These are phyloP conservation scores for Chaetomium tenue DNA, from an alignment of 495 filamentous ascomycete genomes.

Conservation along the genomic window DNA sequence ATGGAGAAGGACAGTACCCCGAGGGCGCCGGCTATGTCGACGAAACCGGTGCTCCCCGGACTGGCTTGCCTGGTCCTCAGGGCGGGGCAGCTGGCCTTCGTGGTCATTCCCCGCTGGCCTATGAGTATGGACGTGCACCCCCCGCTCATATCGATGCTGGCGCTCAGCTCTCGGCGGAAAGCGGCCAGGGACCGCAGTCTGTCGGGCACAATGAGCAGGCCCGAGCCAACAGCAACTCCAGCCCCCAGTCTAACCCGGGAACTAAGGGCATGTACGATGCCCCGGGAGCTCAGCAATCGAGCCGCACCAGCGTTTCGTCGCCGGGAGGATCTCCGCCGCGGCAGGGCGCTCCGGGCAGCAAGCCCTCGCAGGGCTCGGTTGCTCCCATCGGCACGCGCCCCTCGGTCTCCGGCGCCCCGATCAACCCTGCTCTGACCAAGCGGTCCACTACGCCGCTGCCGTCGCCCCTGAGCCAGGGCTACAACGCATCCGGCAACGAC, in stretches of 20 bases:
- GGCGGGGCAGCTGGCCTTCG: slow-evolving; percentile 48
- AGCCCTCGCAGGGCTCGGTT: slow-evolving; percentile 55
- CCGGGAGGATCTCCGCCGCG: slow-evolving; percentile 85
- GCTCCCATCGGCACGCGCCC: slow-evolving; percentile 95
- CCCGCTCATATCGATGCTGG: slow-evolving; percentile 43
- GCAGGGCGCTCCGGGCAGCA: slow-evolving; percentile 47
- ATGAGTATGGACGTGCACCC: slow-evolving; percentile 47
- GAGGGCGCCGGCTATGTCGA: slow-evolving; percentile 60
- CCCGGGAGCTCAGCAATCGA: slow-evolving; percentile 66
- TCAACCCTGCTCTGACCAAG: slow-evolving; percentile 73
- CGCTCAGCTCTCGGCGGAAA: slow-evolving; percentile 52
- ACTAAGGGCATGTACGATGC: slow-evolving; percentile 64
- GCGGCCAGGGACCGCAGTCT: slow-evolving; percentile 43
- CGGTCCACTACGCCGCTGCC: slow-evolving; percentile 86
- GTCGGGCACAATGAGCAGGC: slow-evolving; percentile 60
- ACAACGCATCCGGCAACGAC: slow-evolving; percentile 51
- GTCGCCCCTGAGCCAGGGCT: slow-evolving; percentile 81
- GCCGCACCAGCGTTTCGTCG: slow-evolving; percentile 84
- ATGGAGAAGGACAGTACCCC: slow-evolving; percentile 69
- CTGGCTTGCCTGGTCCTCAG: slow-evolving; percentile 50
- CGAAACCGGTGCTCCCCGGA: slow-evolving; percentile 57
- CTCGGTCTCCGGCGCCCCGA: slow-evolving; percentile 49
- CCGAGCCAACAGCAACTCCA: slow-evolving; percentile 86
- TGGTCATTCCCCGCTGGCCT: slow-evolving; percentile 55
- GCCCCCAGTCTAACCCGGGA: slow-evolving; percentile 66